A percentile compares a stretch with the other conserved stretches of the same genome.
phyloP scores from a whole-genome alignment of 2,329 filamentous ascomycete species.

The Aspergillus sp. region DNA sequence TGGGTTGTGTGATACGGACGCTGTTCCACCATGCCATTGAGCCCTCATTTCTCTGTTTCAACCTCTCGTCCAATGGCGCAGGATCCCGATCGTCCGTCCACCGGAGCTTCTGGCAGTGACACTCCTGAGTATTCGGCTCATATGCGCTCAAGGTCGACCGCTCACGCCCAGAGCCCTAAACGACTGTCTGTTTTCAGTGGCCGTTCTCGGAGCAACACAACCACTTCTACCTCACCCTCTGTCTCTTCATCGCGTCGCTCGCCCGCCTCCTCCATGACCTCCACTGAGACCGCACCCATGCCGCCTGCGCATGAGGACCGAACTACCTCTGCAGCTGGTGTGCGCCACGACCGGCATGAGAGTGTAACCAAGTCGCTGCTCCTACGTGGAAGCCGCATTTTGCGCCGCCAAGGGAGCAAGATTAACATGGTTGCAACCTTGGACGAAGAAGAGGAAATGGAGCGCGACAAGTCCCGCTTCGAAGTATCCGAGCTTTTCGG shows the following conservation, averaged over 20 bases:
- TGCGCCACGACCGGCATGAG: conserved; percentile 40
- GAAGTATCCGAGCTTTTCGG: conserved; percentile 40
- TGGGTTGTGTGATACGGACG: conserved; percentile 8
- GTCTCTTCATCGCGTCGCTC: conserved; percentile 51
- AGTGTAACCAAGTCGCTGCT: conserved; percentile 47
- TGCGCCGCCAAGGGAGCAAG: conserved; percentile 53
- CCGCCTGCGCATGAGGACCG: conserved; percentile 41
- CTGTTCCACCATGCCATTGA: conserved; percentile 19
- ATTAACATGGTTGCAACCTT: conserved; percentile 48
- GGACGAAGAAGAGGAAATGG: conserved; percentile 46
- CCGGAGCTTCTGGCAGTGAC: conserved; percentile 37
- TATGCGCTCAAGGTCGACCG: conserved; percentile 41
- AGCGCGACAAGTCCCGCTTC: conserved; percentile 36
- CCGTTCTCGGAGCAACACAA: conserved; percentile 51
- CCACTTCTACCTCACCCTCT: conserved; percentile 60
- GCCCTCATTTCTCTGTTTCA: conserved; percentile 20
- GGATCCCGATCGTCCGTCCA: conserved; percentile 36
- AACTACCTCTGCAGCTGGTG: conserved; percentile 30
- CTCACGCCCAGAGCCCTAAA: conserved; percentile 43
- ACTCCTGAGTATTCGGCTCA: conserved; percentile 40
- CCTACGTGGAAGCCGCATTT: conserved; percentile 50
- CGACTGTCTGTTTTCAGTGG: conserved; percentile 46
- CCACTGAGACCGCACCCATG: conserved; percentile 35
- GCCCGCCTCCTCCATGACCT: conserved; percentile 50
- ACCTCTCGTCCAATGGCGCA: conserved; percentile 20